Evolutionary conservation across 2,329 filamentous ascomycete genomes (phyloP), one percentile per base, ranked within the genome.

Genomic region (Phialophora tarda): DNA sequence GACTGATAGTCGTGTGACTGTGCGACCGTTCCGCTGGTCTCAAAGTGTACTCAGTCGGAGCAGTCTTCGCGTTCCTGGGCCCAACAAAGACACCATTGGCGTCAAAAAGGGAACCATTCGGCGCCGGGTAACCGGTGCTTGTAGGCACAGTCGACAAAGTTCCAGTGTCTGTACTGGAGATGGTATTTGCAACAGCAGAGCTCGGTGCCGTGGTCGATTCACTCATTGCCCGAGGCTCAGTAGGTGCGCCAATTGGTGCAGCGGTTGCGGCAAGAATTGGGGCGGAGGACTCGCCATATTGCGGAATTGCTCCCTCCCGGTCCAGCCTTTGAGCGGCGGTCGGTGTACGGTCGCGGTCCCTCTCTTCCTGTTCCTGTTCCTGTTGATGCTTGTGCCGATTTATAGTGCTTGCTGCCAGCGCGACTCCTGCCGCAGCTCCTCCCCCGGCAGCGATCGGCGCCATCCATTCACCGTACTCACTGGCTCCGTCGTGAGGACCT

Each of bases 1-100:
- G 84, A 62, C 87, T 88, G 53, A 91, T 85, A 30, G 84, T 86
- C 12, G 83, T 81, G 6, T 82, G 80, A 70, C 84, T 82, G 55
- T 82, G 78, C 14, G 78, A 73, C 44, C 59, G 68, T 12, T 69
- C 54, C 32, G 63, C 50, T 14, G 67, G 62, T 38, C 62, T 68
- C 30, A 63, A n/a, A 56, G 57, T 41, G 59, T 68, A 65, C 24
- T 69, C 65, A 51, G 69, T 67, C 34, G 67, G 64, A 21, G 65
- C 67, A 14, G 53, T 64, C 55, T 64, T 55, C 12, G 64, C 28
- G 4, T 58, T 41, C 30, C 65, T 51, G 6, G 66, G 61, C 2
- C 64, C 67, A 26, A 62, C 50, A 41, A 56, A 69, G 24, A 67
- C 64, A 32, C 64, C 67, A 53, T 69, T 66, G 51, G 62, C 51